Evolutionary conservation across 768 basidiomycete species (phyloP).

Genomic region (Ramaria rubella): DNA sequence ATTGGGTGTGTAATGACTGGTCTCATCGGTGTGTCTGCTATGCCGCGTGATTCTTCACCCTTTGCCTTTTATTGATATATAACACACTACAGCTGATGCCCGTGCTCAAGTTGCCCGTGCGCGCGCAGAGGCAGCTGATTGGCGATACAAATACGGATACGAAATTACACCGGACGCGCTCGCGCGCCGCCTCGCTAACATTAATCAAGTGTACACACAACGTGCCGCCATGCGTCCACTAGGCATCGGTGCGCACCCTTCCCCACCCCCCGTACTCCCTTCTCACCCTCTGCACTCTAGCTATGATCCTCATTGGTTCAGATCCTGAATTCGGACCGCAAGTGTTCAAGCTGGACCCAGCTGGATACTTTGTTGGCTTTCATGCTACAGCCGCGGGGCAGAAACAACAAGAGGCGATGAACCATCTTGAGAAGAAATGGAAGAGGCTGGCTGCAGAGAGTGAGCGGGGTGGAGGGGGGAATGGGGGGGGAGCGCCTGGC

Average conservation of each 20-base stretch:
- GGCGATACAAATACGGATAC: slow-evolving; percentile 94
- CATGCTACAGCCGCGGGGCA: slow-evolving; percentile 94
- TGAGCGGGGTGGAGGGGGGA: slow-evolving; percentile 20
- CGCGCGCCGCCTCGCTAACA: slow-evolving; percentile 89
- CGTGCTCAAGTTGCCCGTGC: slow-evolving; percentile 84
- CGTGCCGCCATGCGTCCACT: slow-evolving; percentile 94
- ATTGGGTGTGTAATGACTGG: slow-evolving; percentile 99
- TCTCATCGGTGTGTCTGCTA: slow-evolving; percentile 62
- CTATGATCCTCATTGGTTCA: slow-evolving; percentile 92
- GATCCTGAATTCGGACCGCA: slow-evolving; percentile 93
- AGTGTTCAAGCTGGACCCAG: slow-evolving; percentile 96
- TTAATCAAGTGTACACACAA: slow-evolving; percentile 99
- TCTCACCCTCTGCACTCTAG: slow-evolving; percentile 33
- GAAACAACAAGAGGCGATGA: slow-evolving; percentile 98
- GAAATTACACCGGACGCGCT: slow-evolving; percentile 98
- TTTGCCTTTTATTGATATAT: neutral
- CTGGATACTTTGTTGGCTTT: slow-evolving; percentile 97
- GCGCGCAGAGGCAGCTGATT: slow-evolving; percentile 82
- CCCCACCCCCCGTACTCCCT: neutral
- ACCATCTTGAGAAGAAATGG: slow-evolving; percentile 98
- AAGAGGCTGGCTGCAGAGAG: slow-evolving; percentile 72
- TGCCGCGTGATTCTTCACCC: neutral
- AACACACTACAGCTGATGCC: slow-evolving; percentile 71
- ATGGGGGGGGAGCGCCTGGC: slow-evolving; percentile 55
- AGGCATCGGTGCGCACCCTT: slow-evolving; percentile 71